Evolutionary conservation across 2,329 filamentous ascomycete species (phyloP), one percentile per base, ranked within the genome.

Genomic region (Mycosphaerella sp.): DNA sequence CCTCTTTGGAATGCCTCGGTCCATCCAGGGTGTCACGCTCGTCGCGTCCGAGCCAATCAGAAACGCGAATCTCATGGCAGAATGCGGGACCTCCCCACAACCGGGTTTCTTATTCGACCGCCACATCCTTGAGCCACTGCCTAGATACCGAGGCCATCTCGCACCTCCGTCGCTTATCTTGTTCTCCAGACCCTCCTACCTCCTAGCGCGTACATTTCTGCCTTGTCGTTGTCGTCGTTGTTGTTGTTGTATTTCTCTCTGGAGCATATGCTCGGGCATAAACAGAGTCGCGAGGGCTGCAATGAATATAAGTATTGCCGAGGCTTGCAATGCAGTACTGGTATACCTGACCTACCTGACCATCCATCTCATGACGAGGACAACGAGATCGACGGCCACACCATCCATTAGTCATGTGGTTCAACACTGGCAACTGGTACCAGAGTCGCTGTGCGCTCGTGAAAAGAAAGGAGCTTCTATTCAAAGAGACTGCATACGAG

Each of bases 1-100:
- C 42, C 21, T 45, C 39, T 40, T 21, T 41, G 48, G 41, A 17
- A 9, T 45, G 42, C 48, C 48, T 51, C 48, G 48, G 48, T 51
- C 26, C 42, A 26, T 14, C 40, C 31, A 21, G 48, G 39, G 39
- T 36, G 48, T 21, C 9, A 10, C 41, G 21, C 14, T 17, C 14
- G 14, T 17, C 14, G 26, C 26, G 26, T 11, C 4, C 3, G 6
- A 41, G 10, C 48, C 48, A 51, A 51, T 51, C 48, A 51, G 21
- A 12, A 26, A 11, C 32, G n/a, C 17, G 21, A 9, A 45, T 40
- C 23, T 45, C 41, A 21, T 12, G 9, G 17, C 26, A 31, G n/a
- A 23, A 23, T 21, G 32, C 48, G 41, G 39, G 26, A 45, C 41
- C 40, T 26, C 31, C 26, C 42, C 17, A 26, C 42, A 44, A 44